Evolutionary conservation across 1,284 basidiomycete genomes (phyloP).

Genomic region (Sanghuangporus baumii): DNA sequence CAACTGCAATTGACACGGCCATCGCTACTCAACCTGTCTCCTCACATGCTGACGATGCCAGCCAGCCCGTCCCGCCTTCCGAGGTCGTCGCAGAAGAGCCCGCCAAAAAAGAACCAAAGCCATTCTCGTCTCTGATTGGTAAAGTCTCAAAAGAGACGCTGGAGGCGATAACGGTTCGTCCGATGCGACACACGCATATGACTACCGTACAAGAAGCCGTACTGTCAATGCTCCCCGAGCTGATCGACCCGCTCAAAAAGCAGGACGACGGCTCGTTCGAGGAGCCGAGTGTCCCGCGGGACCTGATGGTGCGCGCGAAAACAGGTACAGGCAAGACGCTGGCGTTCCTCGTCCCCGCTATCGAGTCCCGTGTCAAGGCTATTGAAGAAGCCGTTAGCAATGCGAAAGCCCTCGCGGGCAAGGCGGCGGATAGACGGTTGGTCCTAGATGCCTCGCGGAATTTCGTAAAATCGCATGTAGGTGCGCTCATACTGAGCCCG

Average conservation of each 20-base stretch:
- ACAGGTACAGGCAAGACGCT: constrained; percentile 94
- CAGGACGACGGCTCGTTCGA: constrained; percentile 22
- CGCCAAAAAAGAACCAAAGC: constrained; percentile 14
- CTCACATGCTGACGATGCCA: neutral
- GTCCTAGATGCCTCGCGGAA: constrained; percentile 29
- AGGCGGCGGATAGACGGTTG: constrained; percentile 29
- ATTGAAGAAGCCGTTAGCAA: constrained; percentile 38
- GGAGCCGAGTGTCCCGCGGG: constrained; percentile 36
- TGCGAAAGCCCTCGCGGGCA: constrained; percentile 37
- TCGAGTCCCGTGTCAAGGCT: constrained; percentile 65
- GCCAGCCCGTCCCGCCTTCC: neutral
- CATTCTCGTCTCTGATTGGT: constrained; percentile 40
- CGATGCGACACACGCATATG: constrained; percentile 76
- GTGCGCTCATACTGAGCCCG: constrained; percentile 85
- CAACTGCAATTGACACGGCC: neutral
- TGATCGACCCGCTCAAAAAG: constrained; percentile 38
- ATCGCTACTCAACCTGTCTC: neutral
- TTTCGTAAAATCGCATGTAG: constrained; percentile 48
- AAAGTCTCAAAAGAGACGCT: constrained; percentile 44
- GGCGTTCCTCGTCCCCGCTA: constrained; percentile 84
- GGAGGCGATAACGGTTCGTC: constrained; percentile 58
- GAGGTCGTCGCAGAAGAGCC: neutral
- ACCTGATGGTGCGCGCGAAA: constrained; percentile 80
- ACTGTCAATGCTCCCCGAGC: constrained; percentile 56
- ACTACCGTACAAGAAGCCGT: constrained; percentile 83